phyloP scores from a whole-genome alignment of 2,329 filamentous ascomycete genomes.

The Fusarium succisae region DNA sequence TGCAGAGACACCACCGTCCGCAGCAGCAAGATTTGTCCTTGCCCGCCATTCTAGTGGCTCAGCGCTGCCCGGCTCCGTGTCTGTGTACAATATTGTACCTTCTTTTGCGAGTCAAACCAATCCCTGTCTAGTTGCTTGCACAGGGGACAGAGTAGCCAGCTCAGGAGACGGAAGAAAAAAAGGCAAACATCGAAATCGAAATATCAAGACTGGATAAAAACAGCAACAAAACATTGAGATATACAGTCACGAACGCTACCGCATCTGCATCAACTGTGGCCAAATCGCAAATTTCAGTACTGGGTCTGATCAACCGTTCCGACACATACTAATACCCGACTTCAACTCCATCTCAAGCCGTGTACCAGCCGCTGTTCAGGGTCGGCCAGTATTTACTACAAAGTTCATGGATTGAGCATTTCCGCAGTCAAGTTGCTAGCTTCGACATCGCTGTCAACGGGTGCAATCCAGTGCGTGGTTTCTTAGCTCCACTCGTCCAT shows the following conservation, averaged over 20 bases:
- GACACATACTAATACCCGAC: constrained; percentile 29
- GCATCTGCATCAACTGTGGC: not conserved
- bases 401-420: constrained; percentile 25
- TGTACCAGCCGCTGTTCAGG: constrained; percentile 35
- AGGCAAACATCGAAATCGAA: not conserved
- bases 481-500: constrained; percentile 39
- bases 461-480: constrained; percentile 49
- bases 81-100: constrained; percentile 24
- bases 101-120: constrained; percentile 18
- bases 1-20: constrained; percentile 33
- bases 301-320: constrained; percentile 19
- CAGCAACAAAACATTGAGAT: not conserved
- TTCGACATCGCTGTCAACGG: constrained; percentile 39
- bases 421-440: constrained; percentile 35
- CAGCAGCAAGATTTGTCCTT: constrained; percentile 37
- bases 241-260: not conserved
- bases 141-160: not conserved
- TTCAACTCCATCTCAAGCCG: constrained; percentile 31
- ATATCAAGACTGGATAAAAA: not conserved
- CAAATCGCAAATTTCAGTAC: not conserved
- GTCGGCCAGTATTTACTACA: constrained; percentile 20
- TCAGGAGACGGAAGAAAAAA: not conserved
- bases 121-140: constrained; percentile 3
- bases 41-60: constrained; percentile 37
- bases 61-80: constrained; percentile 35